Conservation (phyloP, 345 rosid genomes). For the Excoecaria agallocha region DNA sequence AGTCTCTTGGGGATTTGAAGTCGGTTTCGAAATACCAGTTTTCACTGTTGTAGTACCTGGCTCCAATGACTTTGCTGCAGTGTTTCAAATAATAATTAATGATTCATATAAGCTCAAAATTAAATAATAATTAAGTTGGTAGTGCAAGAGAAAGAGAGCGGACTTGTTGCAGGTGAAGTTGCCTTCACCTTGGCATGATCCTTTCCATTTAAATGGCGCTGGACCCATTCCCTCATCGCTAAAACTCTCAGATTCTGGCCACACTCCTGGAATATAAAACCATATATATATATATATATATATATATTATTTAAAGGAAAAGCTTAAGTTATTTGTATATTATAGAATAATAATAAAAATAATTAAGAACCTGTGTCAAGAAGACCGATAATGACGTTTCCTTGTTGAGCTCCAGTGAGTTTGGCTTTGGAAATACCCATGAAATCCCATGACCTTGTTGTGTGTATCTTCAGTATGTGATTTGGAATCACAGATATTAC, state of each 20-base stretch:
- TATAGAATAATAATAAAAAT: too few relatives aligned
- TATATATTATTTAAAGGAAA: too few relatives aligned
- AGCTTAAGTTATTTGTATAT: too few relatives aligned
- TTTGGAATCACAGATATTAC: conserved; percentile 33
- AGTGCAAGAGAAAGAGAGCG: background rate
- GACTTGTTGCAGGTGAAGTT: conserved; percentile 34
- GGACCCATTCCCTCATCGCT: conserved; percentile 22
- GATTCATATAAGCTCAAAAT: too few relatives aligned
- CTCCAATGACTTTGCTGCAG: conserved; percentile 35
- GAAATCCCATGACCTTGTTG: conserved; percentile 37
- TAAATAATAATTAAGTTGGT: background rate
- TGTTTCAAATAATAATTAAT: too few relatives aligned
- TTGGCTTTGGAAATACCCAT: conserved; percentile 22
- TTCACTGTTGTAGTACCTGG: conserved; percentile 18
- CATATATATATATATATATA: too few relatives aligned
- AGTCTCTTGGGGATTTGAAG: conserved; percentile 28
- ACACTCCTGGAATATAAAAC: conserved; percentile 15
- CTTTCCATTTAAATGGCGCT: conserved; percentile 27
- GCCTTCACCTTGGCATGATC: conserved; percentile 18
- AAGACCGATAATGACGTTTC: conserved; percentile 28
- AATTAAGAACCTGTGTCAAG: conserved; percentile 33
- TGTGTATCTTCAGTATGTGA: conserved; percentile 24
- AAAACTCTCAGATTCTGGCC: conserved; percentile 28
- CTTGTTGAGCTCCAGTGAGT: conserved; percentile 15
- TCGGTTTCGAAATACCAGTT: background rate